phyloP scores from a whole-genome alignment of 495 filamentous ascomycete genomes.

The Cercophora samala region DNA sequence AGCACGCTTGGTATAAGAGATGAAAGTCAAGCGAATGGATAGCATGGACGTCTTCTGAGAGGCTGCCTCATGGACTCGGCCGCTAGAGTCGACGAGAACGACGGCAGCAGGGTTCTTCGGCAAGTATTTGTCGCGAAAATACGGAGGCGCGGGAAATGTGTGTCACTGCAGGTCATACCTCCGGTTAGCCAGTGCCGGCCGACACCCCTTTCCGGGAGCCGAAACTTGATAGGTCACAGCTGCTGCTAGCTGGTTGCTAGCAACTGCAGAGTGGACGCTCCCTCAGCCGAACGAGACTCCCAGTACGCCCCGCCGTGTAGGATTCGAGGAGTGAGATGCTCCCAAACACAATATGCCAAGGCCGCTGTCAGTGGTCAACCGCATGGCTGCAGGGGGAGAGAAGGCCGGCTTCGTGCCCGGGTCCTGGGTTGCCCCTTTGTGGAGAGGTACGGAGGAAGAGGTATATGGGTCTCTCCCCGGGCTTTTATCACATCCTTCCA shows the following conservation, averaged over 20 bases:
- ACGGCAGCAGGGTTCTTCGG: background rate
- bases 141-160: background rate
- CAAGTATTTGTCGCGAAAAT: background rate
- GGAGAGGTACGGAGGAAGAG: background rate
- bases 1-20: background rate
- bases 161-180: conserved; percentile 10
- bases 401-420: background rate
- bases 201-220: background rate
- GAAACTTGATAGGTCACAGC: conserved; percentile 1
- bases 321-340: background rate
- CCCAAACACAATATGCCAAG: background rate
- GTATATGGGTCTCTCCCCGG: background rate
- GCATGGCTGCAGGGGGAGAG: conserved; percentile 1
- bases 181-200: conserved; percentile 7
- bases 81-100: background rate
- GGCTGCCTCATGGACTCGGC: background rate
- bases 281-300: background rate
- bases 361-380: conserved; percentile 1
- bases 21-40: background rate
- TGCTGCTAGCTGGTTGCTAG: background rate
- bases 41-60: background rate
- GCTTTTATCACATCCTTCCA: conserved; percentile 3
- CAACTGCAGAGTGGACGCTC: background rate
- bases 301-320: background rate
- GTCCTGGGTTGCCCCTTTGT: background rate